Evolutionary conservation across 2,329 filamentous ascomycete species (phyloP).

Genomic region (Fusarium fracticaudum): DNA sequence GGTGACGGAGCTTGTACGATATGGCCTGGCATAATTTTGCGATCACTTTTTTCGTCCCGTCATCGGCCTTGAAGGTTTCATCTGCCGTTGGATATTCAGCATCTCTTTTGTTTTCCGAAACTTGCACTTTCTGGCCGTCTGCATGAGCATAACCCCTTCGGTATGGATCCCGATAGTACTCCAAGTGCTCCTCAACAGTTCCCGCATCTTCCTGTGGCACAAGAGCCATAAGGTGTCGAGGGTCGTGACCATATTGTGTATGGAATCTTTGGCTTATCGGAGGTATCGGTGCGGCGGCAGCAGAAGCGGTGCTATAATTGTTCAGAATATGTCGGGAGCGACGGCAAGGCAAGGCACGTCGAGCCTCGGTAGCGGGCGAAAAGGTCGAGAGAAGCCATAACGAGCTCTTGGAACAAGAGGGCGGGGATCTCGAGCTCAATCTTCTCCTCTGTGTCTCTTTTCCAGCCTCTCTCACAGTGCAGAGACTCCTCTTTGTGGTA

Average conservation of each 20-base stretch:
- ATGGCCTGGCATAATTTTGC: slow-evolving; percentile 55
- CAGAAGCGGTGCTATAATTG: slow-evolving; percentile 42
- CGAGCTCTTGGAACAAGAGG: slow-evolving; percentile 48
- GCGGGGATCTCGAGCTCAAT: background rate
- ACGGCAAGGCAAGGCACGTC: slow-evolving; percentile 20
- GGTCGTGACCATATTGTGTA: slow-evolving; percentile 28
- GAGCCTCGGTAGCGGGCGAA: slow-evolving; percentile 39
- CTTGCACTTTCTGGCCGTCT: slow-evolving; percentile 57
- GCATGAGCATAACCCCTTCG: slow-evolving; percentile 62
- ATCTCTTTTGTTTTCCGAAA: slow-evolving; percentile 63
- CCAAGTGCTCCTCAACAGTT: slow-evolving; percentile 63
- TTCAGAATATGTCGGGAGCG: slow-evolving; percentile 34
- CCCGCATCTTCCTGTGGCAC: slow-evolving; percentile 61
- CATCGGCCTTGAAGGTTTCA: slow-evolving; percentile 50
- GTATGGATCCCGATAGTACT: slow-evolving; percentile 63
- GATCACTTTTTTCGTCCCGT: slow-evolving; percentile 50
- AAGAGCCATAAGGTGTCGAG: slow-evolving; percentile 61
- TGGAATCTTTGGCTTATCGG: slow-evolving; percentile 18
- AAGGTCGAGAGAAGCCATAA: slow-evolving; percentile 56
- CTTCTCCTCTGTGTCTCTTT: slow-evolving; percentile 22
- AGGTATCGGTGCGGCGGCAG: slow-evolving; percentile 22
- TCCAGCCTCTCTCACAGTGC: slow-evolving; percentile 30
- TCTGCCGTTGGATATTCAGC: slow-evolving; percentile 56
- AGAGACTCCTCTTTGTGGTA: slow-evolving; percentile 42
- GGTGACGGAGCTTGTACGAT: slow-evolving; percentile 53